Evolutionary conservation across 148 eudicot genomes (phyloP), one percentile per base, ranked within the genome.

Genomic region (Oxyria digyna): DNA sequence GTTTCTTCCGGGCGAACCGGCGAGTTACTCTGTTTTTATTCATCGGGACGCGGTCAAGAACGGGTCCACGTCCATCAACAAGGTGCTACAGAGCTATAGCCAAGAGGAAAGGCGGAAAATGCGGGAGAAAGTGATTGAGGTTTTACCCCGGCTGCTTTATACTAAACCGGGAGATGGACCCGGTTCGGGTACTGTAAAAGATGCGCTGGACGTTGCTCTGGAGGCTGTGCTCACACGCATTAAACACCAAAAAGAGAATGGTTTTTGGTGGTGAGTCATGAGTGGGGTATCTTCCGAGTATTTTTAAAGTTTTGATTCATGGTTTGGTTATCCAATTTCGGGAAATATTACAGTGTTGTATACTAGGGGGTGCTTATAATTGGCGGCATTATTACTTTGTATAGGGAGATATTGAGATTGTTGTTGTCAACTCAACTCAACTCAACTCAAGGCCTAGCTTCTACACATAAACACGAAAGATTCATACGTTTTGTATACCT

Each of bases 1-100:
- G 98, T 89, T 89, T 71, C 72, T 93, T 45, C 96, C 96, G 45
- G 76, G 78, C 4, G 88, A 87, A 63, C 84, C 95, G 64, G 78
- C 32, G 69, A 93, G 98, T 64, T 93, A 93, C 81, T 93, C 98
- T 78, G 98, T 89, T 59, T 93, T 87, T 45, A 82, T 93, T 8
- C 85, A 93, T 77, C 86, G 89, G 23, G 69, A 85, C 26, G 91
- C 75, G 74, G 95, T 93, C 4, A 78, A 74, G 24, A 89, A 86
- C 27, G 96, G 96, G 69, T 82, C 79, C 62, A 80, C 80, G 45
- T 86, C 81, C 2, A 78, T 93, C 15, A 85, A 74, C 67, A 67
- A 21, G 23, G 91, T 84, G 20, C 77, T 89, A 0, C 81, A 81
- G 81, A 81, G 65, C 49, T 62, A 72, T 20, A 74, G 83, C n/a